Base-by-base conservation (phyloP, 768 basidiomycete species). In the Pulveroboletus sp. region DNA sequence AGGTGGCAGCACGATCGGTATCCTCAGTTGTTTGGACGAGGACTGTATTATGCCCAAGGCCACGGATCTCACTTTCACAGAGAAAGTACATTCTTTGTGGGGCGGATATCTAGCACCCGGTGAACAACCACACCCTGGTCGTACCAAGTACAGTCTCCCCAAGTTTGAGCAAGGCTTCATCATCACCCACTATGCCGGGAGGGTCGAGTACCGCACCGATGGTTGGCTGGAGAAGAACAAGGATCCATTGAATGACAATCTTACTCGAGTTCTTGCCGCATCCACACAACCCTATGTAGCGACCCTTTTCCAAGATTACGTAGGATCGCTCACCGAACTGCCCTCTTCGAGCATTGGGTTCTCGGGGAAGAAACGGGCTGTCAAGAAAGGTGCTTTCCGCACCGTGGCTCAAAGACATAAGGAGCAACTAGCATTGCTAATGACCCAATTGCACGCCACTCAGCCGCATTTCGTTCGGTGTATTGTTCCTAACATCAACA, bases 11-110 rank as follows among this genome's bases (percentile, higher is more conserved):
- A 73, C 74, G 0, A 93, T 97, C 55, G 96, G 96, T 46, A 86
- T 98, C 52, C 77, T 99, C 39, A 90, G 92, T 54, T 86, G 88
- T 60, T 72, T 99, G 32, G 96, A 99, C 66, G 96, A 98, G 65
- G 95, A 97, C 56, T 98, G 95, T 65, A 98, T 99, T 69, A 99
- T 98, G 95, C 96, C 95, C n/a, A 93, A 92, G 65, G 95, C 95
- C 4, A 91, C 88, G 11, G 95, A 99, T 67, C 71, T 82, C 38
- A 97, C 94, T 0, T 98, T 99, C 72, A 92, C 93, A 30, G 82
- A 91, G 70, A 98, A 97, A 69, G 79, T 97, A 3, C 79, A 92
- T 59, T 74, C 78, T 11, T 73, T 91, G 51, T 97, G 93, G 93
- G 51, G 55, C 17, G 59, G 66, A 17, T 68, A 69, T 35, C 73